Evolutionary conservation across 139 green algal species (phyloP).

Genomic region (Picochlorum costavermella): DNA sequence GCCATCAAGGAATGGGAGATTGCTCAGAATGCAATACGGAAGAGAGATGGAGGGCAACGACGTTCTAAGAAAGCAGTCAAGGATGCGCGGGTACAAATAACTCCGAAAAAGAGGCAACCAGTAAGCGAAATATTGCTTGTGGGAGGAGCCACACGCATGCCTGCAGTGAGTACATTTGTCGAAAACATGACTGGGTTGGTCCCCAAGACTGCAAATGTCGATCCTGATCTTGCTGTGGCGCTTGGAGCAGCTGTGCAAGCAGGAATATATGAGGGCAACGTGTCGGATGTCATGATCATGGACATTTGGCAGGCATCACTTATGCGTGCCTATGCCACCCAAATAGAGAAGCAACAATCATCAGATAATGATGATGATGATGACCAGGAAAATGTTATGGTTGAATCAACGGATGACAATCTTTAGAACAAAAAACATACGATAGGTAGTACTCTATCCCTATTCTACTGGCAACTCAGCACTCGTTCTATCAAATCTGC

Average conservation of each 20-base stretch:
- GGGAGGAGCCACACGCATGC: slow-evolving; percentile 79
- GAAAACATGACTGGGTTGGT: slow-evolving; percentile 76
- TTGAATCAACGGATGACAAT: neutral
- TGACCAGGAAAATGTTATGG: neutral
- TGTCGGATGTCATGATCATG: slow-evolving; percentile 71
- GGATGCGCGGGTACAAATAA: slow-evolving; percentile 33
- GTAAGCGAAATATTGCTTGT: slow-evolving; percentile 73
- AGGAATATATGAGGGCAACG: slow-evolving; percentile 64
- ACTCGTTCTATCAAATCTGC: slow-evolving; percentile 36
- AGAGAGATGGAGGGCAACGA: slow-evolving; percentile 3
- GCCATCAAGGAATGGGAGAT: slow-evolving; percentile 33
- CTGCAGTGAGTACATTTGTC: slow-evolving; percentile 62
- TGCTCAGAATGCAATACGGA: slow-evolving; percentile 4
- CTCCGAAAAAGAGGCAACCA: slow-evolving; percentile 50
- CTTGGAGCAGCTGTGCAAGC: slow-evolving; percentile 78
- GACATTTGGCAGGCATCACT: slow-evolving; percentile 67
- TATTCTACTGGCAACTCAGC: slow-evolving; percentile 19
- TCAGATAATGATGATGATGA: neutral
- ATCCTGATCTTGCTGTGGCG: slow-evolving; percentile 80
- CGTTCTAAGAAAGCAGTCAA: slow-evolving; percentile 1
- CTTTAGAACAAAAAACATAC: neutral
- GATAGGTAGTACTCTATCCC: neutral
- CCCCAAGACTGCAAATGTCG: slow-evolving; percentile 33
- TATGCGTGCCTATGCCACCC: slow-evolving; percentile 62
- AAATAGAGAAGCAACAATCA: slow-evolving; percentile 10